Base-by-base conservation (phyloP, 116 monocot species). In the Zostera marina region DNA sequence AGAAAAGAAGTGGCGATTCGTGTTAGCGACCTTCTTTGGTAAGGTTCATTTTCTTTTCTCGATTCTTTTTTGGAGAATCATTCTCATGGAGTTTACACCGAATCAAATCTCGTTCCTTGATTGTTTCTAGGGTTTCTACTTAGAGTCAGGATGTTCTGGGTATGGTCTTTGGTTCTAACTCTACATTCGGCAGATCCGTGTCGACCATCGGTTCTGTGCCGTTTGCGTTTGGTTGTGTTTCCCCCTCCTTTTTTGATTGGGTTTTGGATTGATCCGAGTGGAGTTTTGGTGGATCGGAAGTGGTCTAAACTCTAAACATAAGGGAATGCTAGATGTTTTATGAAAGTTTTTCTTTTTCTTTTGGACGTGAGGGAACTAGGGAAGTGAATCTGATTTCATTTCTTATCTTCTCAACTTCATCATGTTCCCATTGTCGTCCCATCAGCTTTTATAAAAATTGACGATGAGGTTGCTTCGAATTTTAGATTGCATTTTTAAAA, bases 401-500 rank as follows among this genome's bases (percentile, higher is more conserved):
- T 38, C 52, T 38, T 56, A 57, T 16, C 46, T 71, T 53, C 47
- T 11, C 71, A 71, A 64, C 64, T 20, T 71, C 52, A 26, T 14
- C 56, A 51, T 14, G 44, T 24, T 52, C 14, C 23, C 41, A 9
- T 41, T 22, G 45, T 52, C 57, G 22, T 58, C 39, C 13, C 9
- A 32, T 10, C 63, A 59, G 64, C 56, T 71, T 57, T 64, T 48
- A 58, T 44, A 2, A 57, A 58, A 48, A 52, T 58, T 58, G 64
- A 71, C 32, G 61, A 26, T 9, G 47, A 22, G 58, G 64, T 54
- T 78, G 52, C 65, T 60, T 83, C 73, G 69, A 67, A 43, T 65
- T 66, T 44, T 59, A 57, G 32, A 80, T 84, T 87, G 71, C 72
- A 72, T 72, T 80, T 38, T 88, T 82, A 0, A 74, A 72, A 63